A percentile compares a stretch with the other conserved stretches of the same genome.
phyloP scores from a whole-genome alignment of 306 rosid genomes.

The Abrus pulchellus region DNA sequence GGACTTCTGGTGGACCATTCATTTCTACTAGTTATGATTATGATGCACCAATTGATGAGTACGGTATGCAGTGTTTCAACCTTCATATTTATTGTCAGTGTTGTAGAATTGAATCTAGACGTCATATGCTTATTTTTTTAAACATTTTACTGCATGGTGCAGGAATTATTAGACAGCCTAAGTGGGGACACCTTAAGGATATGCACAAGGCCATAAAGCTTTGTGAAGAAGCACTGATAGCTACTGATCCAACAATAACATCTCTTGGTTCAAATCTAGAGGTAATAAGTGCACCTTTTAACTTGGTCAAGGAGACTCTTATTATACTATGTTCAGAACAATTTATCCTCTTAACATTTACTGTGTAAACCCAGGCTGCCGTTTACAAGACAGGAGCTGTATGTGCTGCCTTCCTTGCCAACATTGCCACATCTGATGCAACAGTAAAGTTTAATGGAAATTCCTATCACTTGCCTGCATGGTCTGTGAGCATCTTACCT shows the following conservation, averaged over 20 bases:
- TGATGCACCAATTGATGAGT: conserved; percentile 95
- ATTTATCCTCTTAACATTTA: conserved; percentile 9
- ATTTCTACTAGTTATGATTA: conserved; percentile 91
- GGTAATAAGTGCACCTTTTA: conserved; percentile 54
- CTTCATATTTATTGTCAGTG: conserved; percentile 24
- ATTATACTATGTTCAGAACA: not conserved
- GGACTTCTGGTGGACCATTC: conserved; percentile 86
- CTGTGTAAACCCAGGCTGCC: conserved; percentile 67
- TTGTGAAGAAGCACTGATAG: conserved; percentile 80
- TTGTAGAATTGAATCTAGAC: not conserved
- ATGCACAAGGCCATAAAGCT: conserved; percentile 87
- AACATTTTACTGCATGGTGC: conserved; percentile 45
- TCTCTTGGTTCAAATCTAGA: conserved; percentile 79
- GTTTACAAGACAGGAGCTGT: conserved; percentile 74
- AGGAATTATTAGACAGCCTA: conserved; percentile 91
- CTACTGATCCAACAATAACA: conserved; percentile 77
- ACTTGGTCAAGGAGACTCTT: not conserved
- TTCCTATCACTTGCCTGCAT: conserved; percentile 84
- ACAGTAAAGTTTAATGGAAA: conserved; percentile 78
- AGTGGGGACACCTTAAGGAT: conserved; percentile 98
- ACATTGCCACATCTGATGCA: conserved; percentile 70
- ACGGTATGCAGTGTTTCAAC: conserved; percentile 67
- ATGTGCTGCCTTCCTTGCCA: conserved; percentile 93
- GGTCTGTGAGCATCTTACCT: conserved; percentile 99
- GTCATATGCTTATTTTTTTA: conserved; percentile 16